Conservation (phyloP, 768 basidiomycete species). For the Russula sp. region DNA sequence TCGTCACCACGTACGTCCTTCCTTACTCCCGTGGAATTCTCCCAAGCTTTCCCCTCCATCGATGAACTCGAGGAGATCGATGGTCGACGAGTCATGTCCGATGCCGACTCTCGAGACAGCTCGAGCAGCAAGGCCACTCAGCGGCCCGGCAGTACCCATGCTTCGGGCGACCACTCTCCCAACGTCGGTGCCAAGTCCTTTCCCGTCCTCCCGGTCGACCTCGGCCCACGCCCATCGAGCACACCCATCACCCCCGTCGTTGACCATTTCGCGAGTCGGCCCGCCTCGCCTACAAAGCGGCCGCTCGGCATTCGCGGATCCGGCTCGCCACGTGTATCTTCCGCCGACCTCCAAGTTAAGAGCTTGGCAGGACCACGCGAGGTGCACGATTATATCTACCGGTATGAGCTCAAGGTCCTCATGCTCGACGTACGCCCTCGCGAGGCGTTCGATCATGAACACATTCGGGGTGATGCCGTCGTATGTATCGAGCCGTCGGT, state of each 20-base stretch:
- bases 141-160: slow-evolving; percentile 28
- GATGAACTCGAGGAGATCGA: slow-evolving; percentile 63
- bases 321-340: slow-evolving; percentile 32
- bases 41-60: slow-evolving; percentile 67
- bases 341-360: slow-evolving; percentile 25
- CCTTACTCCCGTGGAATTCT: slow-evolving; percentile 49
- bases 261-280: slow-evolving; percentile 55
- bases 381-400: slow-evolving; percentile 38
- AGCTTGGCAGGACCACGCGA: slow-evolving; percentile 31
- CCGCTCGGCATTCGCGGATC: slow-evolving; percentile 41
- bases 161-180: slow-evolving; percentile 16
- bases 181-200: slow-evolving; percentile 30
- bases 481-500: slow-evolving; percentile 86
- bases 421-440: slow-evolving; percentile 80
- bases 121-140: slow-evolving; percentile 21
- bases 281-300: slow-evolving; percentile 40
- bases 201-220: slow-evolving; percentile 41
- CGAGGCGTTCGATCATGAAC: slow-evolving; percentile 67
- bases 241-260: slow-evolving; percentile 58
- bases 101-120: slow-evolving; percentile 36
- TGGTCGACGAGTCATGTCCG: slow-evolving; percentile 43
- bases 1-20: slow-evolving; percentile 48
- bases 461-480: slow-evolving; percentile 60
- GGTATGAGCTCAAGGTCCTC: slow-evolving; percentile 59
- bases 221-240: slow-evolving; percentile 57